phyloP scores from a whole-genome alignment of 192 early-diverging fungal species.

The Mortierella antarctica region DNA sequence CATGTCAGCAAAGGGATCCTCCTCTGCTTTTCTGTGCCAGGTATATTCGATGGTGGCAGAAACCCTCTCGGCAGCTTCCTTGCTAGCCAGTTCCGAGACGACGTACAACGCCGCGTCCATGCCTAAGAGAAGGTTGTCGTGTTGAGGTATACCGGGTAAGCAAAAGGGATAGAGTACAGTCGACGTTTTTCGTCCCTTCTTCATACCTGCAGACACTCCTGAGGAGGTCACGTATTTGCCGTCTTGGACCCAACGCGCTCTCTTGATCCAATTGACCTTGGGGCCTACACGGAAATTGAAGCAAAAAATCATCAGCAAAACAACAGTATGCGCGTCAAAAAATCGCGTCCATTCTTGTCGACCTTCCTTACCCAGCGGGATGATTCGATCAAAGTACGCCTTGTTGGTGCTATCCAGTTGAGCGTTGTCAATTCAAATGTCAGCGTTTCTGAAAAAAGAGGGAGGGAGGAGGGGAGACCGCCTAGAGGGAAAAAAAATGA shows the following conservation, averaged over 20 bases:
- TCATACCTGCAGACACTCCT: slow-evolving; percentile 57
- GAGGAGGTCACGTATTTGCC: slow-evolving; percentile 56
- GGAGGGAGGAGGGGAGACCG: no score
- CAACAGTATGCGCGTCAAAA: background rate
- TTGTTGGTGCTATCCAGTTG: slow-evolving; percentile 37
- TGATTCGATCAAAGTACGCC: slow-evolving; percentile 16
- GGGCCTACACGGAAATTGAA: no score
- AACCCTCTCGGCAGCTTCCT: slow-evolving; percentile 24
- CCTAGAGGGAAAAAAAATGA: no score
- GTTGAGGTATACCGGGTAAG: no score
- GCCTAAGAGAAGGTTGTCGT: background rate
- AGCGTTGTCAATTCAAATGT: background rate
- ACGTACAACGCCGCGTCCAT: slow-evolving; percentile 44
- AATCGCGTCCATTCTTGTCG: background rate
- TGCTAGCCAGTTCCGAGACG: slow-evolving; percentile 23
- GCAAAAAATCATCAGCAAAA: no score
- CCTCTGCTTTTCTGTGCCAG: slow-evolving; percentile 34
- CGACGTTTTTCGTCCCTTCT: background rate
- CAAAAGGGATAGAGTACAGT: background rate
- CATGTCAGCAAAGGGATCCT: slow-evolving; percentile 50
- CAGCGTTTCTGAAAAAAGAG: background rate
- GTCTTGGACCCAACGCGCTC: slow-evolving; percentile 64
- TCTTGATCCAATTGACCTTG: slow-evolving; percentile 58
- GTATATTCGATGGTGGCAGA: slow-evolving; percentile 38
- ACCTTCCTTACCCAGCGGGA: background rate